A percentile compares a stretch with the other conserved stretches of the same genome.
phyloP scores from a whole-genome alignment of 768 basidiomycete species.

The Macrolepiota dolichaula region DNA sequence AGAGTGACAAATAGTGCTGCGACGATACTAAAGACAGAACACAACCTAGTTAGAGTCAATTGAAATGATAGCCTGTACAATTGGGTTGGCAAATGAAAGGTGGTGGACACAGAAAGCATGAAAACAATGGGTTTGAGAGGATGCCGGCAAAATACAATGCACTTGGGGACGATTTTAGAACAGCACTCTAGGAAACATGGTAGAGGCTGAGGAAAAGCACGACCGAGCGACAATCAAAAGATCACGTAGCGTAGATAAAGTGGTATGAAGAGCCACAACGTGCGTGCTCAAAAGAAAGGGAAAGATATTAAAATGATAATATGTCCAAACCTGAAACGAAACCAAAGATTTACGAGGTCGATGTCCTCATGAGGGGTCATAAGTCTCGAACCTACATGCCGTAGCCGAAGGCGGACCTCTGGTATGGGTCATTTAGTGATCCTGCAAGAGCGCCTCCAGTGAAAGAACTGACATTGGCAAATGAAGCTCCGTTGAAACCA shows the following conservation, averaged over 20 bases:
- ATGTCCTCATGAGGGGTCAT: conserved; percentile 22
- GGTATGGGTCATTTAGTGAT: conserved; percentile 72
- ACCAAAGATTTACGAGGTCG: conserved; percentile 15
- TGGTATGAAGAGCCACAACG: conserved; percentile 30
- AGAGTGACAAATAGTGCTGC: conserved; percentile 67
- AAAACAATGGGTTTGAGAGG: conserved; percentile 53
- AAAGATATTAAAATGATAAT: conserved; percentile 37
- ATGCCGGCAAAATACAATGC: conserved; percentile 75
- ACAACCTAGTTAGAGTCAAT: conserved; percentile 53
- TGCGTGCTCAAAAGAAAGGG: conserved; percentile 18
- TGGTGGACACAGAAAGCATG: conserved; percentile 44
- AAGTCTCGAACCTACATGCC: conserved; percentile 59
- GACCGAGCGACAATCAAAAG: conserved; percentile 40
- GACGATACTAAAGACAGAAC: conserved; percentile 62
- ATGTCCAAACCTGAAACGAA: conserved; percentile 26
- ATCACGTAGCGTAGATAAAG: conserved; percentile 38
- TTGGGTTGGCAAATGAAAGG: conserved; percentile 41
- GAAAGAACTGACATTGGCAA: conserved; percentile 44
- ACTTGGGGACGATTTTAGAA: conserved; percentile 41
- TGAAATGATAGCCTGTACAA: conserved; percentile 56
- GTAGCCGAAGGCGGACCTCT: conserved; percentile 70
- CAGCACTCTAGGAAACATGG: conserved; percentile 32
- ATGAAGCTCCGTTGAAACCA: conserved; percentile 57
- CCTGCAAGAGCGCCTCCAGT: conserved; percentile 51
- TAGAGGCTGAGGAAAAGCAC: conserved; percentile 34